A percentile compares a stretch with the other conserved stretches of the same genome.
Evolutionary conservation across 495 filamentous ascomycete species (phyloP).

Genomic region (Cercophora samala): DNA sequence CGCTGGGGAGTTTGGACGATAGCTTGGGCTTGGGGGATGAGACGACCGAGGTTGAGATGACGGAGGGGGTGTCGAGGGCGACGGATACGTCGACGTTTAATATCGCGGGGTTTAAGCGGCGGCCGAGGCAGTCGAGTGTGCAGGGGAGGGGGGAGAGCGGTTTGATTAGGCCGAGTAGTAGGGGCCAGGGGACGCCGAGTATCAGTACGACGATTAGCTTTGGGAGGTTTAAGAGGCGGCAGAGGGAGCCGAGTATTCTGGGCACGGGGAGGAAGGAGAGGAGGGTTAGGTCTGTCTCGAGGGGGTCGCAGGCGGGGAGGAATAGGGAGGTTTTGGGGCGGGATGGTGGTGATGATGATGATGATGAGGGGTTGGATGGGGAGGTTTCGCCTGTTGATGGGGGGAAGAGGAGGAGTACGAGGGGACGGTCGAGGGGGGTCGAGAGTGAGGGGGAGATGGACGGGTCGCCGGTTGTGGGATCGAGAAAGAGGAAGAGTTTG

Average conservation of each 20-base stretch:
- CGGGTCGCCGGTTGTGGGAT: conserved; percentile 27
- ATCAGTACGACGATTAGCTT: conserved; percentile 45
- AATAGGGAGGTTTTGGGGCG: conserved; percentile 28
- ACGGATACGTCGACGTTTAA: conserved; percentile 45
- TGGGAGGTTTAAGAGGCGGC: conserved; percentile 44
- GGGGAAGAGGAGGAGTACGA: conserved; percentile 35
- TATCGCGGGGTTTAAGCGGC: conserved; percentile 41
- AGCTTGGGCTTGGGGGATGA: conserved; percentile 31
- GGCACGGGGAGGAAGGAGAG: conserved; percentile 41
- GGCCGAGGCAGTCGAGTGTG: conserved; percentile 47
- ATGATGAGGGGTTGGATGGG: conserved; percentile 45
- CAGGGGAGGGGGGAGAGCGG: conserved; percentile 39
- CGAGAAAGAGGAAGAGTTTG: conserved; percentile 47
- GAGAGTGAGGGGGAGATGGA: conserved; percentile 15
- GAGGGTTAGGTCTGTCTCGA: conserved; percentile 26
- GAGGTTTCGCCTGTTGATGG: conserved; percentile 42
- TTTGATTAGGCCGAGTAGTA: conserved; percentile 48
- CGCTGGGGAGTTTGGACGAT: conserved; percentile 46
- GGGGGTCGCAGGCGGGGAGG: conserved; percentile 25
- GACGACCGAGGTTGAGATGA: conserved; percentile 22
- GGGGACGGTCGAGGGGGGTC: conserved; percentile 18
- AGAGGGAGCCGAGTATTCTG: conserved; percentile 49
- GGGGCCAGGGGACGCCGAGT: conserved; percentile 45
- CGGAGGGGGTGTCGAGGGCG: conserved; percentile 30
- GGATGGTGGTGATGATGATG: conserved; percentile 28